Conservation (phyloP, 768 basidiomycete species). For the Lactifluus subvellereus region DNA sequence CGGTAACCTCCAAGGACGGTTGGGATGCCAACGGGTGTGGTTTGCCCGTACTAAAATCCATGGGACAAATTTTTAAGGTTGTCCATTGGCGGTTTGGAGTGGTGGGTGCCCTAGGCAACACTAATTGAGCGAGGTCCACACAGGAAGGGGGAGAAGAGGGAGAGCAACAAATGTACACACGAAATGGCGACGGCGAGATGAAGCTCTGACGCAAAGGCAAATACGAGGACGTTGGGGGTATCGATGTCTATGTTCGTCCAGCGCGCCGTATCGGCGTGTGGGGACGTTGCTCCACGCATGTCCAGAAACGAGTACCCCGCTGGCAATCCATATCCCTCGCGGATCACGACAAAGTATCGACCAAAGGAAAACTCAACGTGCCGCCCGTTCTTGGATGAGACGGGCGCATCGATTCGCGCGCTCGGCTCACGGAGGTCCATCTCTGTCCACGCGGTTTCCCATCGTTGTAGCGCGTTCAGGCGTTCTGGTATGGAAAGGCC, state of each 20-base stretch:
- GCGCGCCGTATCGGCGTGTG: neutral
- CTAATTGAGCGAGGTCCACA: neutral
- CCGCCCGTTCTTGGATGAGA: neutral
- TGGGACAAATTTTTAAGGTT: conserved; percentile 1
- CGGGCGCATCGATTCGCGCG: neutral
- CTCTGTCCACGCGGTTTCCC: conserved; percentile 1
- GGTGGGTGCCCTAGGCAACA: conserved; percentile 5
- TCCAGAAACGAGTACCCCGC: conserved; percentile 12
- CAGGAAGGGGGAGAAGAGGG: neutral
- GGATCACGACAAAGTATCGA: conserved; percentile 10
- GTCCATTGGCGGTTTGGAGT: neutral
- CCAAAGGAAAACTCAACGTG: conserved; percentile 13
- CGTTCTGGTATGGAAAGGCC: conserved; percentile 8
- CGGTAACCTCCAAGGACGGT: neutral
- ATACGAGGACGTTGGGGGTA: conserved; percentile 9
- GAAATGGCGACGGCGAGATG: conserved; percentile 14
- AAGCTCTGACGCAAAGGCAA: conserved; percentile 16
- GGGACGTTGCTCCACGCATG: neutral
- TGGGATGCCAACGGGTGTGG: conserved; percentile 10
- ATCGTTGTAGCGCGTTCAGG: neutral
- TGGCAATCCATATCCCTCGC: conserved; percentile 6
- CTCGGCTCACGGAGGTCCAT: conserved; percentile 1
- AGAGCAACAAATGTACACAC: conserved; percentile 3
- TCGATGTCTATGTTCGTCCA: conserved; percentile 14
- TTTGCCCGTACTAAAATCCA: conserved; percentile 11